A percentile compares a stretch with the other conserved stretches of the same genome.
phyloP scores from a whole-genome alignment of 192 early-diverging fungal species.

The Coemansia sp. region DNA sequence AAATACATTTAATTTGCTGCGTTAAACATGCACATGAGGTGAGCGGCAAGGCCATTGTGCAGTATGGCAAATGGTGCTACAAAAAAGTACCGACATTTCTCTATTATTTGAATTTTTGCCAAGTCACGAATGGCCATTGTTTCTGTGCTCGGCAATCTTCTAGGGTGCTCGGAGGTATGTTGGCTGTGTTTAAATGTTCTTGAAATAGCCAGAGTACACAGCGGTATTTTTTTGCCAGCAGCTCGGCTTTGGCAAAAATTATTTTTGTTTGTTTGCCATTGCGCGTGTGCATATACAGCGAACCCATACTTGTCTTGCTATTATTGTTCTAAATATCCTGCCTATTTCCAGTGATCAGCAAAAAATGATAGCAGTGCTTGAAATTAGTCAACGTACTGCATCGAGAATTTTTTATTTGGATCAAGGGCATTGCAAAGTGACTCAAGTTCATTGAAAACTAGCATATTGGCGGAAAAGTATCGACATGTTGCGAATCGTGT shows the following conservation, averaged over 20 bases:
- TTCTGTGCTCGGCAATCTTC: background rate
- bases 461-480: background rate
- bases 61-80: background rate
- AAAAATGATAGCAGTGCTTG: background rate
- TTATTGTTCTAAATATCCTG: slow-evolving; percentile 8
- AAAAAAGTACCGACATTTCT: background rate
- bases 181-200: background rate
- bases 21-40: background rate
- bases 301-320: background rate
- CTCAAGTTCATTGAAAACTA: background rate
- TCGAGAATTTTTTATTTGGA: background rate
- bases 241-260: background rate
- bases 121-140: slow-evolving; percentile 1
- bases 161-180: background rate
- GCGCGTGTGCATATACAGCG: background rate
- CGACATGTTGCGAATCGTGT: background rate
- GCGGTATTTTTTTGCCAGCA: background rate
- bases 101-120: background rate
- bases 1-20: background rate
- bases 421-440: background rate
- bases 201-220: background rate
- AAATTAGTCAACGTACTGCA: background rate
- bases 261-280: background rate
- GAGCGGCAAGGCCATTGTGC: background rate
- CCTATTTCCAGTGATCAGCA: background rate